Base-by-base conservation (phyloP, 306 rosid genomes). In the Citrullus colocynthis region DNA sequence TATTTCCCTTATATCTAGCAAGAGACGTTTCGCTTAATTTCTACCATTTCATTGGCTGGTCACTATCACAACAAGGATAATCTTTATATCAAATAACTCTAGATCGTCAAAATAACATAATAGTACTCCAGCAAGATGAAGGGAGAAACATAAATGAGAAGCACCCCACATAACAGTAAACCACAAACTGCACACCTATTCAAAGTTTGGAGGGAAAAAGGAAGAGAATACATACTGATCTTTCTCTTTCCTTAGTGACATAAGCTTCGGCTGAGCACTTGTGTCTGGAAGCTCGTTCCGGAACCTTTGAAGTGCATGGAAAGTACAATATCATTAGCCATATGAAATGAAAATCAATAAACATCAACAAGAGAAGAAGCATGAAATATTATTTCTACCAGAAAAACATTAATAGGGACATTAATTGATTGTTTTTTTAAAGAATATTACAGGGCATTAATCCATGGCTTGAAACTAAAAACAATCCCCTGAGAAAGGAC, bases 211-310 rank as follows among this genome's bases (percentile, higher is more conserved):
- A 70, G 24, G 60, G 18, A 48, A 72, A 48, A 72, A 42, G 8
- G 17, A 60, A 77, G 24, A 78, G 81, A 82, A 41, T 14, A 84
- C 98, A 17, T 95, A 92, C 99, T 88, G 97, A 79, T 95, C 97
- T 82, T 86, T 91, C 55, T 95, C 99, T 79, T 87, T 95, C 88
- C 86, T 89, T 87, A 88, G 76, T 3, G 98, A 86, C 97, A 91
- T 87, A 49, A 95, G 97, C 90, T 95, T 95, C 17, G 99, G 99
- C 79, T 95, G 99, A 73, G 99, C 99, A 86, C 97, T 88, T 56
- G 93, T 94, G 85, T 95, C 99, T 20, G 98, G 99, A 80, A 95
- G 99, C 80, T 95, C 99, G 83, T 92, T 95, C 67, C 99, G 96
- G 81, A 95, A 95, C 75, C 99, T 95, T 79, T 36, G 78, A 81